Evolutionary conservation across 75 land plant genomes (phyloP).

Genomic region (Selaginella tamariscina): DNA sequence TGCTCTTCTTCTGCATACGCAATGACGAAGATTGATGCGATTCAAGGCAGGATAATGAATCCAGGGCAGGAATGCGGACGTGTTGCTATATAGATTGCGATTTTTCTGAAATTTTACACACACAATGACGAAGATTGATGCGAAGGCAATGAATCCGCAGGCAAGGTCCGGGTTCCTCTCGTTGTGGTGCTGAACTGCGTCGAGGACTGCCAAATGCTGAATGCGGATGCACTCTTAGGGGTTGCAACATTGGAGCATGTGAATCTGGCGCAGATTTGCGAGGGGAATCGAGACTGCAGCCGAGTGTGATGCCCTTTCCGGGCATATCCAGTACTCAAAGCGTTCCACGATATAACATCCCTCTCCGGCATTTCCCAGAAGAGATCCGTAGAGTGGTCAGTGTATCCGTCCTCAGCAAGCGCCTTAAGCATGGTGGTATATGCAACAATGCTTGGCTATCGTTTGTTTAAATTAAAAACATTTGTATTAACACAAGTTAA

Average conservation of each 20-base stretch:
- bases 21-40: too few species aligned
- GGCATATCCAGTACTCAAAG: not conserved
- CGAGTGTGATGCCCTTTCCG: not conserved
- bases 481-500: too few species aligned
- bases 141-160: too few species aligned
- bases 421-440: not conserved
- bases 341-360: not conserved
- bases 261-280: constrained; percentile 46
- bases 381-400: not conserved
- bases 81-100: too few species aligned
- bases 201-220: constrained; percentile 45
- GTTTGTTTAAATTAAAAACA: too few species aligned
- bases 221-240: constrained; percentile 51
- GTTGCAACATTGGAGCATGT: constrained; percentile 74
- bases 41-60: too few species aligned
- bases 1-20: too few species aligned
- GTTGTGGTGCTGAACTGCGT: constrained; percentile 88
- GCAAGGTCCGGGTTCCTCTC: constrained; percentile 36
- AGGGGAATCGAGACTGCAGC: constrained; percentile 75
- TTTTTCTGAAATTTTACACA: too few species aligned
- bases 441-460: not conserved
- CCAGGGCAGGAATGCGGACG: too few species aligned
- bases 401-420: not conserved
- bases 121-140: too few species aligned
- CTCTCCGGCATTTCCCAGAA: not conserved